Percentiles rank a stretch among this genome's conserved stretches.
Evolutionary conservation across 208 protist species (phyloP).

Genomic region (Leishmania aethiopica): DNA sequence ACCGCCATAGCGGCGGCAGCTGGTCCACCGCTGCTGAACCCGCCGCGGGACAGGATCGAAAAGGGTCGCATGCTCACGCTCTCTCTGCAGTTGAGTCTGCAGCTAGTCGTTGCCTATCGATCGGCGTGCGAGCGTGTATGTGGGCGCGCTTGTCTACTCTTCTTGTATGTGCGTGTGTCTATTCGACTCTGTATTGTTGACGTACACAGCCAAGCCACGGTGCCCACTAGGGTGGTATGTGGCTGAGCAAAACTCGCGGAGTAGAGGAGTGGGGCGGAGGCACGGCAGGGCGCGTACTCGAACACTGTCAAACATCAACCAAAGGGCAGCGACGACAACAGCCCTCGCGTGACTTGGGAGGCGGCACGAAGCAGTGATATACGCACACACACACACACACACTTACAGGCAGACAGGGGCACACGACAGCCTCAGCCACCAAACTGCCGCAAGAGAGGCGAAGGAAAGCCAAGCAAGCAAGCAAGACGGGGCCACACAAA

Average conservation of each 20-base stretch:
- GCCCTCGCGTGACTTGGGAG: neutral
- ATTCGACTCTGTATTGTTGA: neutral
- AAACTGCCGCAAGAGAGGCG: neutral
- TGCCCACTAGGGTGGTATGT: neutral
- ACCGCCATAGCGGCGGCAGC: neutral
- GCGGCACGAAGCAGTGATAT: neutral
- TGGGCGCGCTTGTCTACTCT: neutral
- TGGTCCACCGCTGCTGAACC: neutral
- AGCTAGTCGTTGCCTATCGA: neutral
- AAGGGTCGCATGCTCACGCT: conserved; percentile 2
- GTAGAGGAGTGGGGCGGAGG: neutral
- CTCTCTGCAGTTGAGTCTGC: neutral
- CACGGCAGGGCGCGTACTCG: neutral
- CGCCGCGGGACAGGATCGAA: neutral
- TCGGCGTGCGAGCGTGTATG: neutral
- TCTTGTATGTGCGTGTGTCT: neutral
- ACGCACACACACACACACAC: neutral
- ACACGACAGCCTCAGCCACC: neutral
- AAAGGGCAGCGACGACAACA: neutral
- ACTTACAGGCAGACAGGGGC: neutral
- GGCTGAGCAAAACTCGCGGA: neutral
- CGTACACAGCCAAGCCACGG: neutral
- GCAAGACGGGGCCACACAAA: neutral
- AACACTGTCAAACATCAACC: neutral
- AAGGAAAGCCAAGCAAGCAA: neutral